Conservation (phyloP, 208 protist genomes). For the Willaertia magna region DNA sequence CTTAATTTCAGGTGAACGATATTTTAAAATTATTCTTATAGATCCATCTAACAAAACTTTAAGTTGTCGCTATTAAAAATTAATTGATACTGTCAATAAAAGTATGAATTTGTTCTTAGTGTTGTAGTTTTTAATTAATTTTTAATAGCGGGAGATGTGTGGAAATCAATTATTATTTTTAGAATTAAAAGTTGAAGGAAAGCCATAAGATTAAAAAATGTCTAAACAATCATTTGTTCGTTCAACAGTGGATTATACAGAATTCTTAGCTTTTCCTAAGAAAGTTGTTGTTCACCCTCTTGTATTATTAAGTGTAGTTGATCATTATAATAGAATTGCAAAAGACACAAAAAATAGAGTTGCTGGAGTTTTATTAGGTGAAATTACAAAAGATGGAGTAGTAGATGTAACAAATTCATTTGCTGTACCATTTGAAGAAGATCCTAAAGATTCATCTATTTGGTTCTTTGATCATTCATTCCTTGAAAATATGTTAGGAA, state of each 20-base stretch:
- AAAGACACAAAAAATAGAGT: conserved; percentile 80
- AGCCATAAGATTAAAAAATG: too few species aligned
- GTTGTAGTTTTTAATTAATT: too few species aligned
- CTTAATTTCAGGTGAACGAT: too few species aligned
- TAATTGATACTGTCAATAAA: too few species aligned
- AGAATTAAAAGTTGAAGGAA: too few species aligned
- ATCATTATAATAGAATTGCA: conserved; percentile 96
- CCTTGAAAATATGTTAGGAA: conserved; percentile 88
- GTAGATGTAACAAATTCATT: conserved; percentile 70
- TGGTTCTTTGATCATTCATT: conserved; percentile 97
- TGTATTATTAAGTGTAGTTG: conserved; percentile 93
- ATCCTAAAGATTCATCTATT: conserved; percentile 81
- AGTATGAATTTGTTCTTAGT: too few species aligned
- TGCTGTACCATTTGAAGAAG: conserved; percentile 98
- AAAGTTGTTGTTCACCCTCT: conserved; percentile 92
- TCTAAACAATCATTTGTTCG: too few species aligned
- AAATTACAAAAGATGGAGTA: conserved; percentile 35
- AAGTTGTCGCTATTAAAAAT: too few species aligned
- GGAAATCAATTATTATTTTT: too few species aligned
- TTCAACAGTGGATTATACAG: background rate
- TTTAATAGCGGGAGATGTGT: too few species aligned
- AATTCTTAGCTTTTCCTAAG: background rate
- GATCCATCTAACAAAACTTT: too few species aligned
- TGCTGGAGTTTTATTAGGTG: conserved; percentile 88
- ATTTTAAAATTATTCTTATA: too few species aligned